Percentiles rank a stretch among this genome's conserved stretches.
phyloP scores from a whole-genome alignment of 805 yeast species.

The Citeromyces matritensis region DNA sequence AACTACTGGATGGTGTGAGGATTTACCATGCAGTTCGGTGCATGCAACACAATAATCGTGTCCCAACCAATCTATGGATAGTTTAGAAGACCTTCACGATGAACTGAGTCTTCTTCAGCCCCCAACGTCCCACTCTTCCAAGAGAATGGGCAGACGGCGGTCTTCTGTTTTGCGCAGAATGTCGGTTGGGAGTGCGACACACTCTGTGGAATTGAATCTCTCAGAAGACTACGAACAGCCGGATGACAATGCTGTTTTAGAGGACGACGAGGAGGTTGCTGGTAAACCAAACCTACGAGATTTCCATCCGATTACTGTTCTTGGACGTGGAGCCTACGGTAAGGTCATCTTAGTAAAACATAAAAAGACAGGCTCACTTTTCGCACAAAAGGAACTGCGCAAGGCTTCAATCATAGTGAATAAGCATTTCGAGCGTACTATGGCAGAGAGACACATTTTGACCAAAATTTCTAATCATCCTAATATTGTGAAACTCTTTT shows the following conservation, averaged over 20 bases:
- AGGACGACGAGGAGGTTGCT: too few species aligned
- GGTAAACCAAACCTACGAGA: constrained; percentile 22
- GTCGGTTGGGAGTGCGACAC: constrained; percentile 2
- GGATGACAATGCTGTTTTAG: too few species aligned
- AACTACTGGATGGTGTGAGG: too few species aligned
- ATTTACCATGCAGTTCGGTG: too few species aligned
- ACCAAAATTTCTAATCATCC: constrained; percentile 50
- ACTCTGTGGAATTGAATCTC: too few species aligned
- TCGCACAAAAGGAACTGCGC: constrained; percentile 76
- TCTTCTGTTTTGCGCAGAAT: constrained; percentile 2
- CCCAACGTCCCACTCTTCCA: too few species aligned
- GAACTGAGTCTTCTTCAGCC: too few species aligned
- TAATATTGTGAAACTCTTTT: constrained; percentile 67
- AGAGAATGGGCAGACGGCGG: not conserved
- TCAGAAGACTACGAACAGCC: too few species aligned
- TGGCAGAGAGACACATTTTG: constrained; percentile 65
- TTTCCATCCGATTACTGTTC: constrained; percentile 59
- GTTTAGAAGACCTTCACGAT: too few species aligned
- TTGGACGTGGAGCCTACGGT: constrained; percentile 85
- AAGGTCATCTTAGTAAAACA: constrained; percentile 71
- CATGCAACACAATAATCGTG: too few species aligned
- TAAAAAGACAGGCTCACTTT: constrained; percentile 40
- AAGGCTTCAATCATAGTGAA: constrained; percentile 66
- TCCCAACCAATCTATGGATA: too few species aligned
- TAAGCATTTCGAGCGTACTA: constrained; percentile 56